Evolutionary conservation across 208 protist genomes (phyloP), one percentile per base, ranked within the genome.

Genomic region (Leishmania aethiopica): DNA sequence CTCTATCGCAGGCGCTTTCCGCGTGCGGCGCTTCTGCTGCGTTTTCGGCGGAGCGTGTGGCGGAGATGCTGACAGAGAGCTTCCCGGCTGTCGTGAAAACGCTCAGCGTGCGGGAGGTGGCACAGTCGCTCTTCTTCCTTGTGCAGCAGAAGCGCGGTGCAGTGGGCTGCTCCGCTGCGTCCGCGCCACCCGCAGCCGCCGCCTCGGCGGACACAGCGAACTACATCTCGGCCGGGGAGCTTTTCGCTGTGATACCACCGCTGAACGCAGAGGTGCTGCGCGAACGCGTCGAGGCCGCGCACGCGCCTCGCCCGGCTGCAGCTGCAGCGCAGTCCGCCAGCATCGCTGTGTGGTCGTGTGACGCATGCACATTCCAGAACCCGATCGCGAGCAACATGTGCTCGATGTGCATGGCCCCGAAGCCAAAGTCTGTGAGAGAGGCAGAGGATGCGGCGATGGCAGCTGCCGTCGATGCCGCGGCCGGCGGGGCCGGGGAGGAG

Each of bases 301-400:
- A 55, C 11, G 35, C 64, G 19, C 45, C 70, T n/a, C 60, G 1
- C 19, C 47, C 59, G 17, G 40, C 51, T 28, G 37, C 80, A 19
- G 49, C 75, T 17, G 28, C 42, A 11, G 51, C 51, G 28, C 35
- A 75, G 62, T n/a, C 70, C 37, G 25, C 49, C 22, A 59, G 53
- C 47, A 62, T 45, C 19, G 77, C 75, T 47, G 49, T 55, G 64
- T 95, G 92, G 92, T 19, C 77, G 25, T 95, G 92, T 78, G 79
- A 77, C 15, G 42, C 75, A 35, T 95, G 92, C 80, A 95, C 92
- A 15, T 87, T 89, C 64, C 42, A 88, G 47, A 95, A 93, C 70
- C 78, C 86, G 13, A 35, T 78, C 4, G 42, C 83, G 15, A 74
- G 74, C 19, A 67, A 66, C 40, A 82, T 62, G 47, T 93, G 90